These are phyloP conservation scores for Tripterygium wilfordii DNA, from an alignment of 177 flowering plant species.

Conservation along the genomic window DNA sequence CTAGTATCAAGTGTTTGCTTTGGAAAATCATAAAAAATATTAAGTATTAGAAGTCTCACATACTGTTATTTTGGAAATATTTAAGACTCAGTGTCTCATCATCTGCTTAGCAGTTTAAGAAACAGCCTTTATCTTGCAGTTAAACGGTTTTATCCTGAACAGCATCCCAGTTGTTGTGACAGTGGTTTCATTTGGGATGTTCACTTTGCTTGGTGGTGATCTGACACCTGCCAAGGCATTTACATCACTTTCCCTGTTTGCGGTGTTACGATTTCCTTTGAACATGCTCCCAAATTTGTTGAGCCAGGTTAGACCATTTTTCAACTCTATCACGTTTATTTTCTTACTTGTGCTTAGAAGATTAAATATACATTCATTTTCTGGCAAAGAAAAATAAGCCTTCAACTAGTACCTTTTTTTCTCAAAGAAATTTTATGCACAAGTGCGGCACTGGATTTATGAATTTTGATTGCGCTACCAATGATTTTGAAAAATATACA, in stretches of 20 bases:
- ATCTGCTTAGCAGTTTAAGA: no score
- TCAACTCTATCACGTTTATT: background rate
- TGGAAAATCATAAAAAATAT: no score
- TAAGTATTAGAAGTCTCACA: background rate
- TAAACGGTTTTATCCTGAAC: conserved; percentile 71
- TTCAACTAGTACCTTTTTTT: no score
- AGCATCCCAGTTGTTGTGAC: conserved; percentile 93
- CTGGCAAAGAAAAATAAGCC: no score
- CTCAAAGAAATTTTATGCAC: no score
- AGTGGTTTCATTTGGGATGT: conserved; percentile 83
- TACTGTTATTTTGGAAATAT: background rate
- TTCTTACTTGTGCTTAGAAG: background rate
- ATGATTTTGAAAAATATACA: no score
- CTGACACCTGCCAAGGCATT: conserved; percentile 96
- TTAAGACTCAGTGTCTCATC: background rate
- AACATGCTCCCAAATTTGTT: conserved; percentile 90
- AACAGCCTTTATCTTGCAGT: conserved; percentile 72
- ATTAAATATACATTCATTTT: no score
- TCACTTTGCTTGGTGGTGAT: conserved; percentile 88
- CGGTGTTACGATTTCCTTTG: conserved; percentile 76
- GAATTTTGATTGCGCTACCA: no score
- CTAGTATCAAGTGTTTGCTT: no score
- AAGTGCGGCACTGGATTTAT: no score
- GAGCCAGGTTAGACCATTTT: conserved; percentile 61
- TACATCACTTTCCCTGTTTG: conserved; percentile 90